Percentiles rank a stretch among this genome's conserved stretches.
Evolutionary conservation across 108 stramenopile genomes (phyloP).

Genomic region (Conticribra weissflogii): DNA sequence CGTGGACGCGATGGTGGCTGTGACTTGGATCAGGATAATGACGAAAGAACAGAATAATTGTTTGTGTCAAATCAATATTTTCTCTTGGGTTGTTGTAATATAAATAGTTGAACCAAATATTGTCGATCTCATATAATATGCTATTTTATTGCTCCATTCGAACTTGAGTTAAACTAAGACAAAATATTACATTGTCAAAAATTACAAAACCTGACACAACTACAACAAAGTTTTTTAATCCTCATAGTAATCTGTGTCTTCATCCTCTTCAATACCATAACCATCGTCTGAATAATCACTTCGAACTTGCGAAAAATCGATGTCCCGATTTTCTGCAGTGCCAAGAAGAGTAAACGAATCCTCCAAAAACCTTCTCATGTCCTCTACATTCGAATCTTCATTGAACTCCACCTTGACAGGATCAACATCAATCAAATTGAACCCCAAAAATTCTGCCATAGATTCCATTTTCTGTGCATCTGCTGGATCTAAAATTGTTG

Average conservation of each 20-base stretch:
- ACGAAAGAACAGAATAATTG: background rate
- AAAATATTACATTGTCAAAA: too few relatives aligned
- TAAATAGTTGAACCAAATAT: too few relatives aligned
- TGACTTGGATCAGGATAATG: slow-evolving; percentile 21
- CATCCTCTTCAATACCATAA: slow-evolving; percentile 34
- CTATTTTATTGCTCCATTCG: too few relatives aligned
- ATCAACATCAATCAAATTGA: slow-evolving; percentile 73
- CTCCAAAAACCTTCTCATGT: slow-evolving; percentile 72
- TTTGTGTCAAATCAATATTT: too few relatives aligned
- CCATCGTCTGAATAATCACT: slow-evolving; percentile 32
- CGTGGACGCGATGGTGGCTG: slow-evolving; percentile 60
- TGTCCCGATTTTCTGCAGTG: slow-evolving; percentile 34
- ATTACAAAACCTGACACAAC: too few relatives aligned
- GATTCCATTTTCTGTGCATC: slow-evolving; percentile 70
- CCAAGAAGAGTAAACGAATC: slow-evolving; percentile 65
- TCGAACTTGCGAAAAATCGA: slow-evolving; percentile 11
- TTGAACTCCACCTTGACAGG: slow-evolving; percentile 41
- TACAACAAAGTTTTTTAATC: background rate
- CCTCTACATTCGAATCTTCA: slow-evolving; percentile 59
- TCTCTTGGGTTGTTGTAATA: too few relatives aligned
- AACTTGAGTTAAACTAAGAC: too few relatives aligned
- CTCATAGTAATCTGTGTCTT: slow-evolving; percentile 8
- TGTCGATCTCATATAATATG: too few relatives aligned
- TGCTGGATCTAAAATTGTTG: slow-evolving; percentile 68
- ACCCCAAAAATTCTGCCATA: slow-evolving; percentile 68